These are phyloP conservation scores for Apiotrichum porosum DNA, from an alignment of 1,284 basidiomycete species.

Conservation along the genomic window DNA sequence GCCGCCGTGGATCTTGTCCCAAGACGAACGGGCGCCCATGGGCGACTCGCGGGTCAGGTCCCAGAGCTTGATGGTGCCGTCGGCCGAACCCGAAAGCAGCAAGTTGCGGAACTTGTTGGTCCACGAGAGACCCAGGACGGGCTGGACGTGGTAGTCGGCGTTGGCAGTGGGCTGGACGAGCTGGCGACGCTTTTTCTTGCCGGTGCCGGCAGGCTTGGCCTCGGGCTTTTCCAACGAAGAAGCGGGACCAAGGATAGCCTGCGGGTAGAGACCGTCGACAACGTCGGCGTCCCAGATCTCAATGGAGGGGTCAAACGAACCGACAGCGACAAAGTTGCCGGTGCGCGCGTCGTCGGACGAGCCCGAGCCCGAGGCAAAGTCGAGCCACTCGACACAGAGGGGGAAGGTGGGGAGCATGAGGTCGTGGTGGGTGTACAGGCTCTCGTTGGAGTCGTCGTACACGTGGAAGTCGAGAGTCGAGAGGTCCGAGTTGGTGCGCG, in stretches of 20 bases:
- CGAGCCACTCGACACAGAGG: constrained; percentile 98
- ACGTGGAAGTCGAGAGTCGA: constrained; percentile 94
- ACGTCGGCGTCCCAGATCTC: constrained; percentile 97
- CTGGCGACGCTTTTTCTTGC: constrained; percentile 93
- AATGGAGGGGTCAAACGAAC: constrained; percentile 95
- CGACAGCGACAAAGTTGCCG: constrained; percentile 93
- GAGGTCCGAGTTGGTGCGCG: constrained; percentile 95
- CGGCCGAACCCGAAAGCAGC: constrained; percentile 86
- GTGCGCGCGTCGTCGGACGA: constrained; percentile 37
- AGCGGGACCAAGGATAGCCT: constrained; percentile 73
- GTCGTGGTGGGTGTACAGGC: constrained; percentile 96
- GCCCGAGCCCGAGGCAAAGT: constrained; percentile 59
- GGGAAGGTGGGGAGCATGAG: constrained; percentile 97
- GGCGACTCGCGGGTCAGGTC: constrained; percentile 73
- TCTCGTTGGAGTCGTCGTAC: constrained; percentile 86
- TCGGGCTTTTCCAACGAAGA: constrained; percentile 71
- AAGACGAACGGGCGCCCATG: constrained; percentile 67
- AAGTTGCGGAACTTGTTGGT: constrained; percentile 83
- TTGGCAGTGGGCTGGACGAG: constrained; percentile 65
- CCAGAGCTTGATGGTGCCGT: constrained; percentile 96
- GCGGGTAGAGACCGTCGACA: constrained; percentile 90
- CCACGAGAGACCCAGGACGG: constrained; percentile 88
- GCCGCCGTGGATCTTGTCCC: constrained; percentile 67
- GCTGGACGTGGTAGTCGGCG: constrained; percentile 81
- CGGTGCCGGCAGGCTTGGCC: constrained; percentile 69